Conservation (phyloP, 73 alveolate genomes). For the Paraurostyla sp. region DNA sequence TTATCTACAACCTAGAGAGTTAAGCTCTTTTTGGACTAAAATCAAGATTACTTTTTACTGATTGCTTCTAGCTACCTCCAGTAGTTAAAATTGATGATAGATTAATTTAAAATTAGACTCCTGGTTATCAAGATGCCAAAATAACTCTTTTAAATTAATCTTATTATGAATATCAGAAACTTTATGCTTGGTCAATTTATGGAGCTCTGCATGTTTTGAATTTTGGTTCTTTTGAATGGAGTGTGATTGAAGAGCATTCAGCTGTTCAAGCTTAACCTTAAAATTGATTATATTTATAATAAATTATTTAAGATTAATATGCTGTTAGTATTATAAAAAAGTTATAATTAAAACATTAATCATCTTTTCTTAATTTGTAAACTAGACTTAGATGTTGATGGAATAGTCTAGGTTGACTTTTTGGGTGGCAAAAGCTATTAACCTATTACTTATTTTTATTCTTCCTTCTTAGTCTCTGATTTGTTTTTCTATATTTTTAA, state of each 20-base stretch:
- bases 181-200: constrained; percentile 37
- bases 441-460: too few relatives aligned
- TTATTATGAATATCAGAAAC: background rate
- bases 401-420: too few relatives aligned
- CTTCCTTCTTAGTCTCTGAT: background rate
- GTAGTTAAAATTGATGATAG: background rate
- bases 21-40: constrained; percentile 7
- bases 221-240: constrained; percentile 22
- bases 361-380: constrained; percentile 18
- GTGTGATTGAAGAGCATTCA: background rate
- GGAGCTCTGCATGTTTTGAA: constrained; percentile 36
- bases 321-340: too few relatives aligned
- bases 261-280: background rate
- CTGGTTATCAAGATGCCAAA: background rate
- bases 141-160: background rate
- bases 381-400: background rate
- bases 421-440: too few relatives aligned
- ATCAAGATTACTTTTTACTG: background rate
- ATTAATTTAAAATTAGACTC: background rate
- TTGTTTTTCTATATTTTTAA: background rate
- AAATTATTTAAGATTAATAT: too few relatives aligned
- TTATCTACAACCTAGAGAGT: constrained; percentile 1
- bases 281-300: too few relatives aligned
- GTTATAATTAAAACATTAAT: background rate
- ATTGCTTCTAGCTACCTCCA: constrained; percentile 37